Base-by-base conservation (phyloP, 192 early-diverging fungal species). In the Backusella liffmaniae region DNA sequence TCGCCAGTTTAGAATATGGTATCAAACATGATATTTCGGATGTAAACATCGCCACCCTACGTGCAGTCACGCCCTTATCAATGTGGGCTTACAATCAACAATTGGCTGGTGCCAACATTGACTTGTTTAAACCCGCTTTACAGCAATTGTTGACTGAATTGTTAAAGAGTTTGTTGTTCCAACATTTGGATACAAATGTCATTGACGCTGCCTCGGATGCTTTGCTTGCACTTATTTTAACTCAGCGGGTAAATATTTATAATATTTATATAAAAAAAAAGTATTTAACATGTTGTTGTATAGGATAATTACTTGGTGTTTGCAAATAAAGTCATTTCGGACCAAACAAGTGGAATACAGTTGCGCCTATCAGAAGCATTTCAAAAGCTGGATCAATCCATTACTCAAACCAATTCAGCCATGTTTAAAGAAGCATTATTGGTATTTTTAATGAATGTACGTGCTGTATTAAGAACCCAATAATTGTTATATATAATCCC, bases 401-500 rank as follows among this genome's bases (percentile, higher is more conserved):
- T 88, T 9, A 80, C 86, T 30, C 59, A 85, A 10, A 80, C 82
- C 3, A 46, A 72, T 10, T 67, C 83, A 26, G 66, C 85, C 32
- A 23, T 66, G 15, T 86, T 85, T 26, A 74, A 83, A 35, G 85
- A 90, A 42, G 79, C 81, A 21, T 80, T 93, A 42, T 76, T 87
- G 53, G 53, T 77, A 39, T 88, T 91, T 69, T 76, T 93, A 66
- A 86, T 90, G 88, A 83, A 89, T 71, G 89, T 88, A 2, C 82
- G 91, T 56, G 91, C 89, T 59, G 86, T 93, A 29, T 82, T 93
- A 68, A 81, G 91, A 29, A 81, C 90, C 8, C 88, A 89, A 82
- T 91, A 84, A 80, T 77, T 21, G 15, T 36, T 36, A 59, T 62
- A 71, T 49, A 21, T 49, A 49, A 18, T 1, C 16, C 7, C 23